phyloP scores from a whole-genome alignment of 768 basidiomycete genomes.

The Rhodotorula sphaerocarpa region DNA sequence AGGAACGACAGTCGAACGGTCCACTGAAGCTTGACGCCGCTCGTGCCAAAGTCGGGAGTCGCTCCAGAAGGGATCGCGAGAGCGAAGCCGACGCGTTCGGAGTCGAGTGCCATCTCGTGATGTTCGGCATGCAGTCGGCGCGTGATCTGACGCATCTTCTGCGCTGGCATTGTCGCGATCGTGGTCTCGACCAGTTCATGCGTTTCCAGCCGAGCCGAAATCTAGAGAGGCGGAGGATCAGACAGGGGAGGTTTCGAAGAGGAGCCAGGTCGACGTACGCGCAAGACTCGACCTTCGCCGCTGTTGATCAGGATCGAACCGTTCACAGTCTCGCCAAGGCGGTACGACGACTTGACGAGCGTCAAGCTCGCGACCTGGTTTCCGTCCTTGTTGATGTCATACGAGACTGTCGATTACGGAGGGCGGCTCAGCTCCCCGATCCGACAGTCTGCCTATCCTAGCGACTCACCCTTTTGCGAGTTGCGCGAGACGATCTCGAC shows the following conservation, averaged over 20 bases:
- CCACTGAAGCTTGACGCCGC: conserved; percentile 81
- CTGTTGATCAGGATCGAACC: conserved; percentile 84
- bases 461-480: conserved; percentile 66
- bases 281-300: conserved; percentile 64
- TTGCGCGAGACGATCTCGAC: conserved; percentile 85
- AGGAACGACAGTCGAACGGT: conserved; percentile 74
- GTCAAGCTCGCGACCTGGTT: conserved; percentile 81
- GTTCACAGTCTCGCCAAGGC: conserved; percentile 82
- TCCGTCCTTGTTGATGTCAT: conserved; percentile 90
- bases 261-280: conserved; percentile 50
- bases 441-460: too few relatives aligned
- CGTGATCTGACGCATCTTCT: conserved; percentile 44
- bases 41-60: conserved; percentile 72
- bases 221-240: conserved; percentile 46
- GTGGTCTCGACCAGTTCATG: conserved; percentile 67
- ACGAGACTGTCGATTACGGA: conserved; percentile 56
- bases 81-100: conserved; percentile 70
- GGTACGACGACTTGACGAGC: conserved; percentile 80
- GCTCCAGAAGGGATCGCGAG: conserved; percentile 89
- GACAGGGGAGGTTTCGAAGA: neutral
- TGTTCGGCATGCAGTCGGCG: conserved; percentile 79
- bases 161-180: conserved; percentile 48
- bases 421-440: neutral
- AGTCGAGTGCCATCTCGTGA: conserved; percentile 66
- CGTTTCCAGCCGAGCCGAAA: conserved; percentile 80